phyloP scores from a whole-genome alignment of 2,329 filamentous ascomycete genomes.

The Hysterium pulicare region DNA sequence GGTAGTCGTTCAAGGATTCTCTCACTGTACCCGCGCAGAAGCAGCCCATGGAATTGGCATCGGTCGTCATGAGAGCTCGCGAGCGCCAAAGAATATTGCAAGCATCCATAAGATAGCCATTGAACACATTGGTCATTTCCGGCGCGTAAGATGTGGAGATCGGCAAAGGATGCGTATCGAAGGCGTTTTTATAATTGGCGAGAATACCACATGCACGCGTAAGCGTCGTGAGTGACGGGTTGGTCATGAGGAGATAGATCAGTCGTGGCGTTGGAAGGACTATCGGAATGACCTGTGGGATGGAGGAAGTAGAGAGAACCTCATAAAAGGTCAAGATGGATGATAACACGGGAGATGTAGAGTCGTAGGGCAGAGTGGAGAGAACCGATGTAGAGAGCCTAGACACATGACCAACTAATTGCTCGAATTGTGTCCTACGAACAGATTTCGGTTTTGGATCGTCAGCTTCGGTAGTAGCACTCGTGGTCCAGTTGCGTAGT shows the following conservation, averaged over 20 bases:
- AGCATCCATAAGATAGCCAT: constrained; percentile 81
- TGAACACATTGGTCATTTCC: constrained; percentile 58
- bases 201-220: constrained; percentile 69
- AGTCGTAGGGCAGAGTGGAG: constrained; percentile 18
- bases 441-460: constrained; percentile 45
- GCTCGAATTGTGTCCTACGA: constrained; percentile 40
- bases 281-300: constrained; percentile 53
- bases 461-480: constrained; percentile 27
- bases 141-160: constrained; percentile 32
- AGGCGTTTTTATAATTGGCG: constrained; percentile 68
- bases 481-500: constrained; percentile 53
- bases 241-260: constrained; percentile 70
- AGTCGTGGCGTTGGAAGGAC: constrained; percentile 65
- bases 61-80: constrained; percentile 63
- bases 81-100: constrained; percentile 81
- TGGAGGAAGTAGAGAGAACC: constrained; percentile 46
- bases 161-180: constrained; percentile 59
- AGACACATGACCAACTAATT: constrained; percentile 33
- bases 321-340: constrained; percentile 66
- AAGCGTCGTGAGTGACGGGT: constrained; percentile 58
- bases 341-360: constrained; percentile 47
- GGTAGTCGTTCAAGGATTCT: constrained; percentile 40
- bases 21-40: constrained; percentile 49
- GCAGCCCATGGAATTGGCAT: constrained; percentile 59
- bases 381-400: constrained; percentile 28